Evolutionary conservation across 163 green algal species (phyloP).

Genomic region (Scenedesmus sp.): DNA sequence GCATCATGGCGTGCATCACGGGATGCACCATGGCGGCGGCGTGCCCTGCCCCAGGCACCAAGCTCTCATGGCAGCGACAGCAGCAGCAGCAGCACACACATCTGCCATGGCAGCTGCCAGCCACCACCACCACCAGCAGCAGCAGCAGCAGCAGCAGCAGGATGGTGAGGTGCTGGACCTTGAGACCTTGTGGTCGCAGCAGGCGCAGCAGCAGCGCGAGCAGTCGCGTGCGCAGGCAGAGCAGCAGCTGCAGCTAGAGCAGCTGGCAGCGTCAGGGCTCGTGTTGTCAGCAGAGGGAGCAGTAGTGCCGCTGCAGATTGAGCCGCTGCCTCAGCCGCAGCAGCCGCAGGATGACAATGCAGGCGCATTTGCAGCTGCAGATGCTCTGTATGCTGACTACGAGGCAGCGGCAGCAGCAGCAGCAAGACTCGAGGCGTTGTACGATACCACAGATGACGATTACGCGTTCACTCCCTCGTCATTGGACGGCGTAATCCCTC

Average conservation of each 20-base stretch:
- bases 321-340: not conserved
- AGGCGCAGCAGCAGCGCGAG: not conserved
- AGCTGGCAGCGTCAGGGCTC: not conserved
- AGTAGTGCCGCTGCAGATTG: not conserved
- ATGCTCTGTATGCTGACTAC: not conserved
- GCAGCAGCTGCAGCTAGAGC: conserved; percentile 19
- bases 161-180: not conserved
- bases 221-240: not conserved
- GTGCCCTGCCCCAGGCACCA: conserved; percentile 17
- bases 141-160: conserved; percentile 9
- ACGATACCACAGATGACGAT: not conserved
- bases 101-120: not conserved
- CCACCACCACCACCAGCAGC: not conserved
- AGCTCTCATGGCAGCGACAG: conserved; percentile 22
- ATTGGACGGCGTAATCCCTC: not conserved
- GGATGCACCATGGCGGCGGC: not conserved
- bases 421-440: not conserved
- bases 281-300: not conserved
- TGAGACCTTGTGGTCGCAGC: not conserved
- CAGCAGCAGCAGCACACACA: not conserved
- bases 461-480: not conserved
- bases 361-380: not conserved
- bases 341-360: not conserved
- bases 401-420: not conserved
- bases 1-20: not conserved